These are phyloP conservation scores for Clarireedia paspali DNA, from an alignment of 2,329 filamentous ascomycete species.

Conservation along the genomic window DNA sequence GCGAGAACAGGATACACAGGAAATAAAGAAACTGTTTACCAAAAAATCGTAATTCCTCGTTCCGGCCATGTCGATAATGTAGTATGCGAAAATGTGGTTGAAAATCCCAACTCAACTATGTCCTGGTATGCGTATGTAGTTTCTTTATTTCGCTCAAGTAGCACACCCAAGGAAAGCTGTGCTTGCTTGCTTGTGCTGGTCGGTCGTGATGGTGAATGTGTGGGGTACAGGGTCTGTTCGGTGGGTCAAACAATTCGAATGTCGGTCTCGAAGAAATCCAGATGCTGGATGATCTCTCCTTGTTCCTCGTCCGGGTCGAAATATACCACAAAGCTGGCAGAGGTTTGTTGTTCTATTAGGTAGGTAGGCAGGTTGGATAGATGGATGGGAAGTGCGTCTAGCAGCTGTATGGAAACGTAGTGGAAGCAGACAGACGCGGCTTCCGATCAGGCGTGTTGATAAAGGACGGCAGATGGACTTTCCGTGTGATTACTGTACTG, in stretches of 20 bases:
- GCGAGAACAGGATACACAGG: neutral
- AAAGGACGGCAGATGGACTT: neutral
- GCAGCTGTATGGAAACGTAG: neutral
- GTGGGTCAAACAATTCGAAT: neutral
- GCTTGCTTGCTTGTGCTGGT: neutral
- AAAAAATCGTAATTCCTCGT: constrained; percentile 99
- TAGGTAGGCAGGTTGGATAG: too few species aligned
- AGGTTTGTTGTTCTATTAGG: neutral
- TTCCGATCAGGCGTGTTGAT: neutral
- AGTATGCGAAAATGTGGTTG: constrained; percentile 6
- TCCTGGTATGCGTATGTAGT: neutral
- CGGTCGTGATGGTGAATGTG: neutral
- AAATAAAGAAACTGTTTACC: constrained; percentile 42
- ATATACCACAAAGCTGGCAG: too few species aligned
- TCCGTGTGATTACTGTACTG: neutral
- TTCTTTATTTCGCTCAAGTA: neutral
- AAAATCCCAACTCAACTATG: constrained; percentile 10
- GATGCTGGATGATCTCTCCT: too few species aligned
- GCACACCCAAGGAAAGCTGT: neutral
- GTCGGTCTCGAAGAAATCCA: neutral
- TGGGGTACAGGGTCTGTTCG: constrained; percentile 13
- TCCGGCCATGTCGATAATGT: constrained; percentile 63
- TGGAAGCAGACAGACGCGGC: neutral
- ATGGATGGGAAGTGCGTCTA: neutral
- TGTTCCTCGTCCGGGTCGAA: too few species aligned